Evolutionary conservation across 2,329 filamentous ascomycete genomes (phyloP).

Genomic region (Epichloe gansuensis): DNA sequence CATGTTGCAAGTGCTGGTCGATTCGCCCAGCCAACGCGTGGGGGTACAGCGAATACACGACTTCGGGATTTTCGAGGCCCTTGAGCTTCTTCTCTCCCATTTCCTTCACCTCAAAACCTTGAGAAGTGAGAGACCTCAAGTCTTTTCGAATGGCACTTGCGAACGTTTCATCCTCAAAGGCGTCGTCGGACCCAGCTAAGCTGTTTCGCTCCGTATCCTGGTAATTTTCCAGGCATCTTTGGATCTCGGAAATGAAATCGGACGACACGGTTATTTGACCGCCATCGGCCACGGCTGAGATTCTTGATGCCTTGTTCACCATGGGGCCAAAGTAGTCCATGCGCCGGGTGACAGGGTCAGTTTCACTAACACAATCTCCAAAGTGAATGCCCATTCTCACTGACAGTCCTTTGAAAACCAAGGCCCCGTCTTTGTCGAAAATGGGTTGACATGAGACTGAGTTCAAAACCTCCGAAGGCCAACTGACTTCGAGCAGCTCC

Average conservation of each 20-base stretch:
- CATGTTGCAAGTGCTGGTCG: conserved; percentile 47
- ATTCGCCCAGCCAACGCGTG: conserved; percentile 74
- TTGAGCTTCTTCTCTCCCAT: conserved; percentile 92
- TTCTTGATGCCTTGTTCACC: conserved; percentile 94
- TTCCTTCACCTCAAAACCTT: conserved; percentile 94
- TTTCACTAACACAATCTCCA: conserved; percentile 87
- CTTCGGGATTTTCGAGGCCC: conserved; percentile 91
- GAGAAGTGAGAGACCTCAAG: conserved; percentile 70
- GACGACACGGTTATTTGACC: conserved; percentile 95
- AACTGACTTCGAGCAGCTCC: conserved; percentile 73
- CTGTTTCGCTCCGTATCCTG: conserved; percentile 67
- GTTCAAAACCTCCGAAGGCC: conserved; percentile 85
- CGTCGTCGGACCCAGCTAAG: conserved; percentile 53
- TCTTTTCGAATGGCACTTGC: conserved; percentile 75
- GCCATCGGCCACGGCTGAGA: conserved; percentile 87
- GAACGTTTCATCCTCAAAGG: conserved; percentile 59
- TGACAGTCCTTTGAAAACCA: conserved; percentile 88
- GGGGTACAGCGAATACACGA: conserved; percentile 90
- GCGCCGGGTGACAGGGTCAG: conserved; percentile 86
- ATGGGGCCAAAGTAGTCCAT: conserved; percentile 99
- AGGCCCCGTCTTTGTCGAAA: conserved; percentile 67
- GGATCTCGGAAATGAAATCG: conserved; percentile 93
- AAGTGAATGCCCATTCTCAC: conserved; percentile 97
- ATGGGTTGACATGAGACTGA: conserved; percentile 75
- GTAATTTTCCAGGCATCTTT: conserved; percentile 77